Evolutionary conservation across 2,329 filamentous ascomycete species (phyloP).

Genomic region (Gliomastix tumulicola): DNA sequence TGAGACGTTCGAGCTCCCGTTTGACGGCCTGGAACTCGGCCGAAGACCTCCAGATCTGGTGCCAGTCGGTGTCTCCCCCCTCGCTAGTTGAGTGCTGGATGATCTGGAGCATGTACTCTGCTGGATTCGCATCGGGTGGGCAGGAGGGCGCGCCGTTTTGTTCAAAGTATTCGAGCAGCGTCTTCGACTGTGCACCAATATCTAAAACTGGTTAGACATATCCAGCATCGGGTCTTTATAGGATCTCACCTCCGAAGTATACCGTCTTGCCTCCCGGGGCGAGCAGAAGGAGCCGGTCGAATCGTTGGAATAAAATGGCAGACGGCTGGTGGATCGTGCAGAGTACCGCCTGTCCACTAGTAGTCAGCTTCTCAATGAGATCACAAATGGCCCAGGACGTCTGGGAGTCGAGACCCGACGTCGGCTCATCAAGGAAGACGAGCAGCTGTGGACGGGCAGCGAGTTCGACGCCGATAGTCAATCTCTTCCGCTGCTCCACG

Average conservation of each 20-base stretch:
- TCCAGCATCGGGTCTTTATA: too few species aligned
- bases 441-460: slow-evolving; percentile 85
- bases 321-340: slow-evolving; percentile 46
- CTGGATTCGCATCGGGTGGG: slow-evolving; percentile 49
- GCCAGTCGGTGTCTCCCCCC: slow-evolving; percentile 46
- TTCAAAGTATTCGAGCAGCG: slow-evolving; percentile 53
- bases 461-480: slow-evolving; percentile 91
- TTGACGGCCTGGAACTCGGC: slow-evolving; percentile 43
- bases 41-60: slow-evolving; percentile 45
- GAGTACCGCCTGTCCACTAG: slow-evolving; percentile 38
- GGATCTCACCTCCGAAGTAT: slow-evolving; percentile 72
- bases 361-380: slow-evolving; percentile 55
- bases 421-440: slow-evolving; percentile 90
- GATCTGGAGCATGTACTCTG: slow-evolving; percentile 57
- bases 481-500: slow-evolving; percentile 47
- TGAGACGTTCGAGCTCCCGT: slow-evolving; percentile 42
- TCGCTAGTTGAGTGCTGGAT: slow-evolving; percentile 15
- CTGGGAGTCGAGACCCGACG: slow-evolving; percentile 82
- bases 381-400: slow-evolving; percentile 79
- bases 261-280: slow-evolving; percentile 37
- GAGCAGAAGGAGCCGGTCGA: slow-evolving; percentile 51
- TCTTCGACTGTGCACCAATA: slow-evolving; percentile 47
- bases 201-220: too few species aligned
- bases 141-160: slow-evolving; percentile 53
- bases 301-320: slow-evolving; percentile 29